Evolutionary conservation across 345 rosid genomes (phyloP).

Genomic region (Nasturtium officinale): DNA sequence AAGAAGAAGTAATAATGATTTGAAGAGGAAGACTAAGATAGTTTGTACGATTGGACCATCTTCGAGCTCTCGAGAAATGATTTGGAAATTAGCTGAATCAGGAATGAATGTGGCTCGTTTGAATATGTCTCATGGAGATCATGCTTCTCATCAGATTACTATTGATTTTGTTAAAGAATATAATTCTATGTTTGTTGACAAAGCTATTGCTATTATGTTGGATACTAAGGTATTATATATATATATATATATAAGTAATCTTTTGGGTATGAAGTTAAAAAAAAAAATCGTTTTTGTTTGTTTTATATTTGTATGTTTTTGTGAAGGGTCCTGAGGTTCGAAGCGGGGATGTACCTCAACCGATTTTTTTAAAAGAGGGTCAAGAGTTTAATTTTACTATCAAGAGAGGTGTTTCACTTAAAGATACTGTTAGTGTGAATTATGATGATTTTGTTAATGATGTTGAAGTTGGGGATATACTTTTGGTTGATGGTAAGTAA

Average conservation of each 20-base stretch:
- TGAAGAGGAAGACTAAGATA: conserved; percentile 79
- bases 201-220: conserved; percentile 83
- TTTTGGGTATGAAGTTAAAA: background rate
- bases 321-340: conserved; percentile 98
- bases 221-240: conserved; percentile 76
- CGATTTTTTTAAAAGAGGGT: conserved; percentile 73
- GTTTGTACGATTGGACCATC: conserved; percentile 97
- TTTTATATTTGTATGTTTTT: background rate
- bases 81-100: conserved; percentile 90
- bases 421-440: conserved; percentile 88
- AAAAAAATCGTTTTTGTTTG: too few relatives aligned
- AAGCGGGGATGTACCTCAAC: conserved; percentile 94
- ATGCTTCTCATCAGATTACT: conserved; percentile 83
- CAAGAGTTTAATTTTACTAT: conserved; percentile 91
- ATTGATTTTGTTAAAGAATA: conserved; percentile 90
- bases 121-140: conserved; percentile 98
- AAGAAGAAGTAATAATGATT: conserved; percentile 34
- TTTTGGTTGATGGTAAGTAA: conserved; percentile 81
- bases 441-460: conserved; percentile 90
- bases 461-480: conserved; percentile 82
- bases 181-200: conserved; percentile 79
- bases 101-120: conserved; percentile 97
- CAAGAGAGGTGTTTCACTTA: conserved; percentile 71
- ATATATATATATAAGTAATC: background rate
- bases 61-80: conserved; percentile 91